These are phyloP conservation scores for Tremella fuciformis DNA, from an alignment of 768 basidiomycete genomes.

Conservation along the genomic window DNA sequence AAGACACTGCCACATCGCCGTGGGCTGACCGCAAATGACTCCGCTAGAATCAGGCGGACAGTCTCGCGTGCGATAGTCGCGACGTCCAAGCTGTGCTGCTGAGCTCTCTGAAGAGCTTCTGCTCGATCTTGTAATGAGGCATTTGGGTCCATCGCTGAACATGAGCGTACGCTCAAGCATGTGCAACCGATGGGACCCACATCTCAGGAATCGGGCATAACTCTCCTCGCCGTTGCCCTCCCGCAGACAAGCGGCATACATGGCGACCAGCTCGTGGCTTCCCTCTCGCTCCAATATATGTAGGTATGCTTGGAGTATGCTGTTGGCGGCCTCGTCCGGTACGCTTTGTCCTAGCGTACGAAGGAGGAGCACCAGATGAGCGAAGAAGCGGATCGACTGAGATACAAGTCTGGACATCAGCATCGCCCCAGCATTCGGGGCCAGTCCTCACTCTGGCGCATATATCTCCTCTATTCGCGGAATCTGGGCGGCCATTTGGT, in stretches of 20 bases:
- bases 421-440: background rate
- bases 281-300: constrained; percentile 79
- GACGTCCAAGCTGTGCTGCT: constrained; percentile 79
- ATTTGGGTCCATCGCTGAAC: constrained; percentile 49
- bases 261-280: constrained; percentile 79
- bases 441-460: constrained; percentile 49
- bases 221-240: constrained; percentile 83
- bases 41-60: constrained; percentile 60
- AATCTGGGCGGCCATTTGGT: constrained; percentile 55
- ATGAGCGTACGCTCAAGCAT: constrained; percentile 1
- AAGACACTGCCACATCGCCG: too few relatives aligned
- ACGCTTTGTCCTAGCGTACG: constrained; percentile 74
- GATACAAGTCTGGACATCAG: constrained; percentile 53
- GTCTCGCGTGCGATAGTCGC: constrained; percentile 73
- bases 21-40: constrained; percentile 58
- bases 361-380: constrained; percentile 85
- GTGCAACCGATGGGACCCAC: constrained; percentile 31
- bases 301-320: constrained; percentile 83
- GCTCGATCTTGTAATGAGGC: constrained; percentile 61
- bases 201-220: constrained; percentile 81
- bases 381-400: constrained; percentile 69
- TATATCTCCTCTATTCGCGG: constrained; percentile 37
- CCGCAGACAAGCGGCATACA: constrained; percentile 87
- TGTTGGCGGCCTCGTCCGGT: constrained; percentile 70
- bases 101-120: constrained; percentile 68